Evolutionary conservation across 2,329 filamentous ascomycete species (phyloP).

Genomic region (Passalora sequoiae): DNA sequence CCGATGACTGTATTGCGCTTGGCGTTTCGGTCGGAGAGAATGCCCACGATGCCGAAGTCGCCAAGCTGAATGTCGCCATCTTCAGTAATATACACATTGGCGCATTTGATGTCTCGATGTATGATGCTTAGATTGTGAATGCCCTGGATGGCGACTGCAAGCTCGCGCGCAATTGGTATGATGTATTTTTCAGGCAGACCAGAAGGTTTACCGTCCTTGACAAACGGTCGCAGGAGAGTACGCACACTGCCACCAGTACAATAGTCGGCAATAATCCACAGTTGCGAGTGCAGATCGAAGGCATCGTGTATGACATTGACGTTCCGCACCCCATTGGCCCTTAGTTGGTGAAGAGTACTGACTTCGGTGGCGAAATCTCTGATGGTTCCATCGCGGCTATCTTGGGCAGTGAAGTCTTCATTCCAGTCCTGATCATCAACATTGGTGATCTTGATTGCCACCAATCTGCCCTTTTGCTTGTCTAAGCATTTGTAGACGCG

Average conservation of each 20-base stretch:
- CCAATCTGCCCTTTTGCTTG: conserved; percentile 46
- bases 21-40: conserved; percentile 64
- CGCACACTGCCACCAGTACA: conserved; percentile 77
- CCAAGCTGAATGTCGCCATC: conserved; percentile 72
- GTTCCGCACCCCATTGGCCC: conserved; percentile 68
- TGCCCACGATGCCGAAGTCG: conserved; percentile 77
- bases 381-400: conserved; percentile 50
- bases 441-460: conserved; percentile 78
- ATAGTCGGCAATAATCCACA: conserved; percentile 87
- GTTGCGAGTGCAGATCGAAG: conserved; percentile 67
- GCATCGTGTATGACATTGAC: conserved; percentile 79
- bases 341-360: conserved; percentile 64
- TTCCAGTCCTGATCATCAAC: conserved; percentile 67
- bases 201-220: conserved; percentile 19
- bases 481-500: conserved; percentile 63
- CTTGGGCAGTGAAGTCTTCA: conserved; percentile 49
- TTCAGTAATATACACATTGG: conserved; percentile 75
- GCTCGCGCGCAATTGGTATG: conserved; percentile 59
- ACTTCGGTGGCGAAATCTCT: conserved; percentile 57
- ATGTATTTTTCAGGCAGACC: conserved; percentile 57
- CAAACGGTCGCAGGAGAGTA: conserved; percentile 50
- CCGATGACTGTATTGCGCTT: conserved; percentile 78
- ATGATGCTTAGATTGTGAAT: conserved; percentile 62
- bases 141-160: conserved; percentile 57
- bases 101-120: conserved; percentile 62